Evolutionary conservation across 2,329 filamentous ascomycete genomes (phyloP).

Genomic region (Calonectria hongkongensis): DNA sequence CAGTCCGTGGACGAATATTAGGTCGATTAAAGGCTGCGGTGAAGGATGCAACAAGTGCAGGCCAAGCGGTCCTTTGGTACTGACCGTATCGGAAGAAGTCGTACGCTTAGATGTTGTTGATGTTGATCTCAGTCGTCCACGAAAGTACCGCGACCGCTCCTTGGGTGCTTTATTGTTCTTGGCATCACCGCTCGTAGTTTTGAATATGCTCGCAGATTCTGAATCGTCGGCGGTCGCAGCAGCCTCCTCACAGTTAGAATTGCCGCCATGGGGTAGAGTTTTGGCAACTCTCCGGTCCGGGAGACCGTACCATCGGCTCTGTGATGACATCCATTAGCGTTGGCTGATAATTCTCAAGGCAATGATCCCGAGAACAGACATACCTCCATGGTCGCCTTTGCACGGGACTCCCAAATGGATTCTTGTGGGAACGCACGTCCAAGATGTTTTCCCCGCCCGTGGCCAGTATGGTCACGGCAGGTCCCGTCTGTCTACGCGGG

Average conservation of each 20-base stretch:
- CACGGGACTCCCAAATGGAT: neutral
- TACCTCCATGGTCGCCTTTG: conserved; percentile 6
- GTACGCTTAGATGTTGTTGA: neutral
- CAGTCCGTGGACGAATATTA: conserved; percentile 66
- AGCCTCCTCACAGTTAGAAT: neutral
- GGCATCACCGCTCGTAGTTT: neutral
- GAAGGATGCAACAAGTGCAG: conserved; percentile 54
- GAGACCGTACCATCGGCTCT: conserved; percentile 1
- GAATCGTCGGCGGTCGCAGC: neutral
- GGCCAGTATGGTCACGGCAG: neutral
- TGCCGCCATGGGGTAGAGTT: neutral
- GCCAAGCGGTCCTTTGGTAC: conserved; percentile 48
- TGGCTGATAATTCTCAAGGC: neutral
- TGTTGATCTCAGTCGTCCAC: neutral
- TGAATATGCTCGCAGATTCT: neutral
- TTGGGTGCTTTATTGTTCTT: conserved; percentile 2
- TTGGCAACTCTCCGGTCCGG: neutral
- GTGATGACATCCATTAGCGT: neutral
- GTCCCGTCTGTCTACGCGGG: neutral
- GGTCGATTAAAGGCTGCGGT: conserved; percentile 58
- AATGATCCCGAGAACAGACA: neutral
- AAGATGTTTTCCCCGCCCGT: neutral
- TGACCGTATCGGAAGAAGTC: conserved; percentile 16
- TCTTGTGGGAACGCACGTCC: neutral
- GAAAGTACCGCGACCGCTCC: conserved; percentile 7